Evolutionary conservation across 2,329 filamentous ascomycete species (phyloP), one percentile per base, ranked within the genome.

Genomic region (Pseudocercospora vitis): DNA sequence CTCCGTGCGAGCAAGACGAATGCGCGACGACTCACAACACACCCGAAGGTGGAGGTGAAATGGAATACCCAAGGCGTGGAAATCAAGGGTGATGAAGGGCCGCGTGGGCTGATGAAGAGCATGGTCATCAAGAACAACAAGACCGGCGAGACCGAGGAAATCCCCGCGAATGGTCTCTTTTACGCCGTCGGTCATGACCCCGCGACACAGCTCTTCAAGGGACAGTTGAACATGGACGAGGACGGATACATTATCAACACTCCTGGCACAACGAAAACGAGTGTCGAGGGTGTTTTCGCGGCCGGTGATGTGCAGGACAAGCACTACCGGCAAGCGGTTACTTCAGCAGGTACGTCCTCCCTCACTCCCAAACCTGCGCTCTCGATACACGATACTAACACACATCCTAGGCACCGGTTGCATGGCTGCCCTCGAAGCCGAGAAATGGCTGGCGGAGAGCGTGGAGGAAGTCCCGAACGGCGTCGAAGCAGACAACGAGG

Each of bases 261-360:
- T 73, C 88, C 94, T 3, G 95, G 94, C 52, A 92, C 90, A 40
- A 90, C 90, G 55, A 80, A 87, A 68, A 99, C 94, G 44, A 96
- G 84, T 73, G 74, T 96, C 4, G 84, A 90, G 70, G 94, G 94
- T 71, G 90, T 99, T 16, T 99, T 96, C 70, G 94, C 94, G 31
- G 94, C 92, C 7, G 94, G 94, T 60, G 94, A 99, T 71, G 95
- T 99, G 7, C 94, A 99, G 78, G 95, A 99, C 73, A 99, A 97
- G 86, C 85, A 87, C 70, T 99, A 99, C 74, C 84, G 94, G 71
- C 94, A 99, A 78, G 94, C 94, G 42, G 95, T 99, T 63, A 99
- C 94, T 61, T 96, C 91, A 76, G 94, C 94, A 65, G 92, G 90
- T 91, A 78, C 70, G 86, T 82, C 63, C 26, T 29, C 11, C 11